Evolutionary conservation across 1,139 yeast genomes (phyloP), one percentile per base, ranked within the genome.

Genomic region (Chernovozyma aurita): DNA sequence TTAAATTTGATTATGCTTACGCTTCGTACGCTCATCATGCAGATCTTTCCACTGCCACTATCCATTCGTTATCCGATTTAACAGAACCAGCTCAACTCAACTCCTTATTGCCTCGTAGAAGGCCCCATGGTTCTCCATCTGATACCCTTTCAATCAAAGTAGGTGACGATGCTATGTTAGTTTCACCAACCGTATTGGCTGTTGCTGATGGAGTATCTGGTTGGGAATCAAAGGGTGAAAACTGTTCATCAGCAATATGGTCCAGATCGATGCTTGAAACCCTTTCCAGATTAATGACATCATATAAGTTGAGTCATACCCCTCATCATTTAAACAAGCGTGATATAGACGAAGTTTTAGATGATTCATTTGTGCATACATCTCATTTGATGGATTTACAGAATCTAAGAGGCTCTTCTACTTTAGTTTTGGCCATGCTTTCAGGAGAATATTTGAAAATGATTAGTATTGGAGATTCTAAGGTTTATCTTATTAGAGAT

Each of bases 181-280:
- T 74, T 3, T 72, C 80, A 3, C 77, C 80, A 1, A 65, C 75
- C 6, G 67, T 76, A 21, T 48, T 77, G 36, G 82, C 78, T 1
- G 67, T 77, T 7, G 82, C 83, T 2, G 83, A 77, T 49, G 83
- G 83, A 0, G 80, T 77, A 7, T 69, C 77, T 21, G 80, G 80
- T 3, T 77, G 82, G 82, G 75, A 73, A 58, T 55, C 68, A 46
- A 53, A 68, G 44, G 55, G 69, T 12, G 59, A 57, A 46, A 61
- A 73, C 53, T 41, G 74, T 46, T 51, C 68, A 45, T 62, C 70
- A 7, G 80, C 81, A 1, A 61, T 75, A 12, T 77, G 80, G 79
- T 70, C 80, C 3, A 59, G 82, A 36, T 65, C 76, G 2, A 70
- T 77, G 65, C 55, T 77, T 31, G 80, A 76, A 49, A 73, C 78